Evolutionary conservation across 768 basidiomycete species (phyloP).

Genomic region (Mycena sanguinolenta): DNA sequence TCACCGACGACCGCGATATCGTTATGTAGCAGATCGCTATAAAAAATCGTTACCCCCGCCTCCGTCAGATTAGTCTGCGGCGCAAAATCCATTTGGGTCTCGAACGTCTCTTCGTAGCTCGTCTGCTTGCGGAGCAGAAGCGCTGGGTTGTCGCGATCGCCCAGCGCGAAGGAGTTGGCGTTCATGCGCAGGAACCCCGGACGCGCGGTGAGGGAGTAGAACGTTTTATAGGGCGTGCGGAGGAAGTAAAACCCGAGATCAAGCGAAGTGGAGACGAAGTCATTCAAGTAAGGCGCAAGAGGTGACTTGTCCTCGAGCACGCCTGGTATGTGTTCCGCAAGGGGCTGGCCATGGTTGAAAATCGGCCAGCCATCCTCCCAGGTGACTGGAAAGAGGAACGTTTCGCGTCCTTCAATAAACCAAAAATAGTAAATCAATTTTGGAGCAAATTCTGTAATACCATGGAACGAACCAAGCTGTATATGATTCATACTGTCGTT

Average conservation of each 20-base stretch:
- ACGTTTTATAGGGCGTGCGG: constrained; percentile 55
- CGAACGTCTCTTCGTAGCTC: constrained; percentile 53
- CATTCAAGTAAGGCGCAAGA: constrained; percentile 42
- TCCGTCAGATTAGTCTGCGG: constrained; percentile 49
- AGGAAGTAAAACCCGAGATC: constrained; percentile 53
- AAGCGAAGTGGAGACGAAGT: constrained; percentile 45
- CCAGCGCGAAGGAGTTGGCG: constrained; percentile 53
- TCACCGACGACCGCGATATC: constrained; percentile 51
- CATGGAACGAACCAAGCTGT: constrained; percentile 46
- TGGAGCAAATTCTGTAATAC: background rate
- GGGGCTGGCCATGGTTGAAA: constrained; percentile 49
- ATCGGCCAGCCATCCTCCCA: constrained; percentile 57
- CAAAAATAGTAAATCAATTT: background rate
- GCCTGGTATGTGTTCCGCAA: constrained; percentile 46
- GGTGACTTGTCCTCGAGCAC: constrained; percentile 48
- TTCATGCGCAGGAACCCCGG: constrained; percentile 48
- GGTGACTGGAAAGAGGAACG: constrained; percentile 55
- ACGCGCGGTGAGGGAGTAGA: constrained; percentile 48
- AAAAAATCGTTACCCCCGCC: constrained; percentile 53
- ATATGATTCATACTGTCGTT: constrained; percentile 48
- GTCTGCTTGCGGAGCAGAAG: constrained; percentile 55
- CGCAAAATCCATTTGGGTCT: constrained; percentile 50
- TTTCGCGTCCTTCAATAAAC: constrained; percentile 54
- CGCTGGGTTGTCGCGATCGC: constrained; percentile 54
- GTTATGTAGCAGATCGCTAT: constrained; percentile 53